Base-by-base conservation (phyloP, 441 rosid species). In the Gossypium aridum region DNA sequence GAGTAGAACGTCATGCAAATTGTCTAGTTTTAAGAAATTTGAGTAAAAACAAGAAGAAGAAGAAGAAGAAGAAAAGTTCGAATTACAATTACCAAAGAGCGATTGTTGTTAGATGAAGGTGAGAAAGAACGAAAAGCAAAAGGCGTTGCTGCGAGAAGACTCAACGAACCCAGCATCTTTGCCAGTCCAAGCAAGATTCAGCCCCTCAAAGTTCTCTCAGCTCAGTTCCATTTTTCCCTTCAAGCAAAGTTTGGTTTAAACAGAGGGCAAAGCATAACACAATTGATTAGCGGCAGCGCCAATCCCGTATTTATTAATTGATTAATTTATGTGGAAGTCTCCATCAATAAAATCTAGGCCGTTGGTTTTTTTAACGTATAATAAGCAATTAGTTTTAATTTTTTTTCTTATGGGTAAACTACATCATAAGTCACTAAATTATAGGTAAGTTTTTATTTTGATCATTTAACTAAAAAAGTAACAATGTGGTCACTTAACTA, bases 141-240 rank as follows among this genome's bases (percentile, higher is more conserved):
- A 2, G 76, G 60, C 3, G 66, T 59, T 22, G 74, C 71, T 12
- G 75, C 47, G 43, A 72, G 69, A 39, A 61, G 60, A 77, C 72
- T 53, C 54, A 26, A 70, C 71, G 81, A 77, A 66, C 73, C 19
- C 39, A 73, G 56, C 90, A 85, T 83, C 75, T 61, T 64, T 53
- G 37, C 37, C 19, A 22, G 12, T 53, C 47, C 9, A 43, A 72
- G 63, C 9, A 43, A 72, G 63, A 71, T 43, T 66, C 69, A 64
- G 74, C 60, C 56, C 45, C 43, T 77, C 74, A 25, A 72, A 12
- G 7, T 31, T 31, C 37, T 31, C 25, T 19, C 10, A 56, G 61
- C 61, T 56, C 14, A 56, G 26, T 22, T 71, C 54, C 76, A 67
- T 64, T 60, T 22, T 45, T 20, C 71, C 59, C 60, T 8, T 14